Evolutionary conservation across 2,329 filamentous ascomycete species (phyloP).

Genomic region (Colletotrichum sansevieriae): DNA sequence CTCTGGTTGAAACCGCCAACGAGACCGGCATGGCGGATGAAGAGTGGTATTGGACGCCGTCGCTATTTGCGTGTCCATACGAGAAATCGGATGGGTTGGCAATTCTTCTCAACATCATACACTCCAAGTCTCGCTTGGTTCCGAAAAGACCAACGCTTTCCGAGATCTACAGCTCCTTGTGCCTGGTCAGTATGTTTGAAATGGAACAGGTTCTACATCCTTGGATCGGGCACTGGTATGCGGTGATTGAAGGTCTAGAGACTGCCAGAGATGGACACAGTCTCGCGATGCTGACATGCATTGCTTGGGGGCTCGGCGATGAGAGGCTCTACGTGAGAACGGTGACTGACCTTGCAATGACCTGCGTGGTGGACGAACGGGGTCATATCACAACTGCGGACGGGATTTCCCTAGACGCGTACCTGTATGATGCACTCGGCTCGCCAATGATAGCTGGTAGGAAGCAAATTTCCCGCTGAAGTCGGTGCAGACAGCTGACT

Average conservation of each 20-base stretch:
- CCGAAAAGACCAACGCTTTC: slow-evolving; percentile 4
- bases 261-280: slow-evolving; percentile 2
- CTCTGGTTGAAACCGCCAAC: slow-evolving; percentile 8
- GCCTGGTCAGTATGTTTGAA: slow-evolving; percentile 32
- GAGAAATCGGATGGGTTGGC: slow-evolving; percentile 28
- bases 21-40: neutral
- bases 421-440: slow-evolving; percentile 26
- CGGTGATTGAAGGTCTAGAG: neutral
- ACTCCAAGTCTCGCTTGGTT: slow-evolving; percentile 18
- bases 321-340: slow-evolving; percentile 23
- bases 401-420: slow-evolving; percentile 17
- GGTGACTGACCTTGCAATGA: slow-evolving; percentile 12
- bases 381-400: slow-evolving; percentile 20
- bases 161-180: slow-evolving; percentile 27
- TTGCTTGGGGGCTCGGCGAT: slow-evolving; percentile 31
- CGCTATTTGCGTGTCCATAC: slow-evolving; percentile 19
- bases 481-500: neutral
- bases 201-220: slow-evolving; percentile 34
- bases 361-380: neutral
- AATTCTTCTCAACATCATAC: slow-evolving; percentile 35
- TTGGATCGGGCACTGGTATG: slow-evolving; percentile 31
- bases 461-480: neutral
- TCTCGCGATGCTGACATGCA: slow-evolving; percentile 23
- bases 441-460: slow-evolving; percentile 32
- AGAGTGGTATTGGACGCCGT: slow-evolving; percentile 22